Conservation (phyloP, 257 asterid genomes). For the Anisodus acutangulus region DNA sequence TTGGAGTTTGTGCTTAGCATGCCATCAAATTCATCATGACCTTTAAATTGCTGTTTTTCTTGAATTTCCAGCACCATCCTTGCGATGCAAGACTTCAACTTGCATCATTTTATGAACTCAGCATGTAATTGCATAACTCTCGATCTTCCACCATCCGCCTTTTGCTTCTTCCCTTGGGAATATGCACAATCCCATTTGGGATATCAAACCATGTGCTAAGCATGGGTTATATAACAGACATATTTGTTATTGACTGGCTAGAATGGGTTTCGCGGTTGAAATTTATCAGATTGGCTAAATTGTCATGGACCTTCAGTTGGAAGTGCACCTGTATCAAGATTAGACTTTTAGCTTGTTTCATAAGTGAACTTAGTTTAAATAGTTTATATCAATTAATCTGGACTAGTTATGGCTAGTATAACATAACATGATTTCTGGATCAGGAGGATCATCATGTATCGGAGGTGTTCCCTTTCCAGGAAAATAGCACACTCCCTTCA, state of each 20-base stretch:
- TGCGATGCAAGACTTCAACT: background rate
- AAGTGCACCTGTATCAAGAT: constrained; percentile 17
- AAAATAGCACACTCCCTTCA: constrained; percentile 86
- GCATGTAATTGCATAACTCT: constrained; percentile 3
- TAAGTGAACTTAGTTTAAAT: background rate
- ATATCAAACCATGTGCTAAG: background rate
- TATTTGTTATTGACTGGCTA: constrained; percentile 18
- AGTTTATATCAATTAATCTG: constrained; percentile 7
- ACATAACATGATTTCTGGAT: constrained; percentile 31
- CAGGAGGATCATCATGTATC: constrained; percentile 82
- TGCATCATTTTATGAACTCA: background rate
- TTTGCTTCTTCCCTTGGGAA: constrained; percentile 23
- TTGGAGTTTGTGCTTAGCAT: background rate
- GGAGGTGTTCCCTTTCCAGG: constrained; percentile 85
- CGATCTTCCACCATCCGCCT: constrained; percentile 6
- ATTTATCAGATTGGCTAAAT: constrained; percentile 1
- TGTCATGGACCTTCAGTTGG: background rate
- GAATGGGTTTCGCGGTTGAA: background rate
- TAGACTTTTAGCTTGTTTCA: constrained; percentile 7
- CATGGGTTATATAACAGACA: background rate
- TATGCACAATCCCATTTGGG: background rate
- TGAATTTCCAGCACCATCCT: constrained; percentile 11
- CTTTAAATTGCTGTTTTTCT: background rate
- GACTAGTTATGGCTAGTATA: constrained; percentile 30
- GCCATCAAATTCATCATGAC: constrained; percentile 9